Evolutionary conservation across 1,139 yeast species (phyloP).

Genomic region (Yamadazyma sp.): DNA sequence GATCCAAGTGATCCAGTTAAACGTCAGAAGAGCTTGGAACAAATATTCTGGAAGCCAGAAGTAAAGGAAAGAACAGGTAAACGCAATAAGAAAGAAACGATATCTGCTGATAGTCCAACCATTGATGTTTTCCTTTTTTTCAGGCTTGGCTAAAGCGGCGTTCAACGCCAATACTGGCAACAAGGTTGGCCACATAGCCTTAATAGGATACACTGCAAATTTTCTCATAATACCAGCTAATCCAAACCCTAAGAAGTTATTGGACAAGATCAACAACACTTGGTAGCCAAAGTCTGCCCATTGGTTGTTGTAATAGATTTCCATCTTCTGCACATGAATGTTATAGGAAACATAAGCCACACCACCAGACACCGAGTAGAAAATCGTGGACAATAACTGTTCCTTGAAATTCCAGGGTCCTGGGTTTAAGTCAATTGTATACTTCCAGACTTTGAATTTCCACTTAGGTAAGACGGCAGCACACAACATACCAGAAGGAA

Average conservation of each 20-base stretch:
- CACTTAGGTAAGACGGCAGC: slow-evolving; percentile 31
- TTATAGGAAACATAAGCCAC: slow-evolving; percentile 43
- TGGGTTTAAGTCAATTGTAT: slow-evolving; percentile 32
- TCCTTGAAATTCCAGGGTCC: slow-evolving; percentile 64
- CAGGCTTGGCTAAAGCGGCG: slow-evolving; percentile 38
- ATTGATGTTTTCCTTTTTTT: slow-evolving; percentile 26
- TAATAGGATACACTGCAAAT: slow-evolving; percentile 41
- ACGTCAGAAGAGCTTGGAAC: slow-evolving; percentile 35
- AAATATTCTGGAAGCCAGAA: slow-evolving; percentile 44
- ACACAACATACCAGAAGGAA: slow-evolving; percentile 22
- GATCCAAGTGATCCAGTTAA: slow-evolving; percentile 50
- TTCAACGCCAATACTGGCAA: slow-evolving; percentile 45
- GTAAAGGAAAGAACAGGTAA: slow-evolving; percentile 32
- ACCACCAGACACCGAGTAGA: slow-evolving; percentile 42
- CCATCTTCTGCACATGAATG: slow-evolving; percentile 44
- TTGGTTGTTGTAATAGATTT: slow-evolving; percentile 37
- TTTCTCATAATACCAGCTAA: slow-evolving; percentile 45
- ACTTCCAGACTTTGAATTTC: slow-evolving; percentile 27
- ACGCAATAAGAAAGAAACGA: slow-evolving; percentile 34
- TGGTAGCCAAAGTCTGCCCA: slow-evolving; percentile 45
- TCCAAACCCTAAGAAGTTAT: slow-evolving; percentile 46
- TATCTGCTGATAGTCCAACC: slow-evolving; percentile 43
- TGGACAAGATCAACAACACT: slow-evolving; percentile 34
- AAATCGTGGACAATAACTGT: slow-evolving; percentile 53
- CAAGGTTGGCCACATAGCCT: slow-evolving; percentile 45